Conservation (phyloP, 176 grass and related monocot species). For the Cenchrus americanus region DNA sequence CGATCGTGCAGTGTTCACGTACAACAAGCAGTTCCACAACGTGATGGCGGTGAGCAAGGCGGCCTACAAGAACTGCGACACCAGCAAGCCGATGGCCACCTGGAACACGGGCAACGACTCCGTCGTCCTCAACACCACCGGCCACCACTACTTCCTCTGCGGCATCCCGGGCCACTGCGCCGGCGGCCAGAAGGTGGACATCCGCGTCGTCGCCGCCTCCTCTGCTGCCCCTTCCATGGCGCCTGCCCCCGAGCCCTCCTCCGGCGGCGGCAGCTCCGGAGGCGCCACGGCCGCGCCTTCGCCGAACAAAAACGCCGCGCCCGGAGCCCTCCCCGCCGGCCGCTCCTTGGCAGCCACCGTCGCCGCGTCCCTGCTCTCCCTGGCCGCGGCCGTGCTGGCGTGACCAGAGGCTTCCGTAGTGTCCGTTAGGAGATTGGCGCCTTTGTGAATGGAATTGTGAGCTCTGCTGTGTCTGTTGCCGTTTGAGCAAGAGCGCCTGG, state of each 20-base stretch:
- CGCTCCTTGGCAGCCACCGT: slow-evolving; percentile 12
- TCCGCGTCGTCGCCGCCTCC: slow-evolving; percentile 44
- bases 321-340: background rate
- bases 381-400: slow-evolving; percentile 26
- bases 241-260: slow-evolving; percentile 34
- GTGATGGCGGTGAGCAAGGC: slow-evolving; percentile 79
- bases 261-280: background rate
- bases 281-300: slow-evolving; percentile 24
- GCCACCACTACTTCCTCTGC: slow-evolving; percentile 88
- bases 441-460: slow-evolving; percentile 35
- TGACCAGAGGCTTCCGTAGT: slow-evolving; percentile 21
- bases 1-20: slow-evolving; percentile 66
- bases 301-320: slow-evolving; percentile 40
- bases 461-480: slow-evolving; percentile 29
- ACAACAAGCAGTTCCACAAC: slow-evolving; percentile 88
- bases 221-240: slow-evolving; percentile 66
- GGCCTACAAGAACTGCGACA: slow-evolving; percentile 63
- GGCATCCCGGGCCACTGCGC: slow-evolving; percentile 71
- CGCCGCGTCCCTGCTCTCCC: slow-evolving; percentile 23
- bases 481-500: slow-evolving; percentile 16
- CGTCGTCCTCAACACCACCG: slow-evolving; percentile 59
- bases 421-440: slow-evolving; percentile 10
- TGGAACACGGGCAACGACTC: slow-evolving; percentile 85
- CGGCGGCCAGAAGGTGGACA: slow-evolving; percentile 79
- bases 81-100: slow-evolving; percentile 56